A percentile compares a stretch with the other conserved stretches of the same genome.
phyloP scores from a whole-genome alignment of 768 basidiomycete species.

The Strobilomyces dryophilus region DNA sequence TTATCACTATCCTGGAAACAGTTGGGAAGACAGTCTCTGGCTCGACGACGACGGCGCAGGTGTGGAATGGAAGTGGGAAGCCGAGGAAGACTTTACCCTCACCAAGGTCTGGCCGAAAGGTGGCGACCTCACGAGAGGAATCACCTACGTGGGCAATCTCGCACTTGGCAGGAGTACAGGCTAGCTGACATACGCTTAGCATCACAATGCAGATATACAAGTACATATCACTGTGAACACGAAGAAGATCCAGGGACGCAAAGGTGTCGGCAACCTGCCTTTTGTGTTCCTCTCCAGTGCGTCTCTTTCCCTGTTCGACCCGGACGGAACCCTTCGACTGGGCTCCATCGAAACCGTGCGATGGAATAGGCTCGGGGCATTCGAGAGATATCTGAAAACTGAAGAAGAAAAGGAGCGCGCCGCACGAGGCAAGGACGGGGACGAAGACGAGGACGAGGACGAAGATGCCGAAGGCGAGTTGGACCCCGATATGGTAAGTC shows the following conservation, averaged over 20 bases:
- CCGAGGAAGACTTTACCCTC: slow-evolving; percentile 63
- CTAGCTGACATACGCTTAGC: slow-evolving; percentile 32
- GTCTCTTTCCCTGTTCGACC: slow-evolving; percentile 25
- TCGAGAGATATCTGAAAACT: slow-evolving; percentile 24
- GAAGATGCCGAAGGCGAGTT: slow-evolving; percentile 25
- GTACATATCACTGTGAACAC: slow-evolving; percentile 65
- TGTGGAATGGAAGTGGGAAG: slow-evolving; percentile 61
- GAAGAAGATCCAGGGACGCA: slow-evolving; percentile 45
- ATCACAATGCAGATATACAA: slow-evolving; percentile 47
- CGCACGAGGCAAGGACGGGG: slow-evolving; percentile 8
- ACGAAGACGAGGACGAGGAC: slow-evolving; percentile 19
- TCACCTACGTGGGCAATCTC: slow-evolving; percentile 55
- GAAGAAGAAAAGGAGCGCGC: slow-evolving; percentile 27
- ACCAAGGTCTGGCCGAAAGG: slow-evolving; percentile 53
- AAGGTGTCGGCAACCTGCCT: slow-evolving; percentile 58
- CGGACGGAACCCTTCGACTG: slow-evolving; percentile 19
- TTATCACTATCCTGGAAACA: slow-evolving; percentile 40
- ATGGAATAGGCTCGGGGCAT: slow-evolving; percentile 28
- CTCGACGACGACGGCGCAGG: slow-evolving; percentile 33
- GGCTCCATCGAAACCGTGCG: slow-evolving; percentile 24
- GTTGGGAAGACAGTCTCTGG: slow-evolving; percentile 30
- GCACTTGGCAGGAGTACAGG: not conserved
- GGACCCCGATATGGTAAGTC: slow-evolving; percentile 27
- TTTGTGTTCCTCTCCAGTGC: slow-evolving; percentile 55
- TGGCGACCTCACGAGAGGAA: slow-evolving; percentile 40